These are phyloP conservation scores for Teunomyces stri DNA, from an alignment of 805 yeast species.

Conservation along the genomic window DNA sequence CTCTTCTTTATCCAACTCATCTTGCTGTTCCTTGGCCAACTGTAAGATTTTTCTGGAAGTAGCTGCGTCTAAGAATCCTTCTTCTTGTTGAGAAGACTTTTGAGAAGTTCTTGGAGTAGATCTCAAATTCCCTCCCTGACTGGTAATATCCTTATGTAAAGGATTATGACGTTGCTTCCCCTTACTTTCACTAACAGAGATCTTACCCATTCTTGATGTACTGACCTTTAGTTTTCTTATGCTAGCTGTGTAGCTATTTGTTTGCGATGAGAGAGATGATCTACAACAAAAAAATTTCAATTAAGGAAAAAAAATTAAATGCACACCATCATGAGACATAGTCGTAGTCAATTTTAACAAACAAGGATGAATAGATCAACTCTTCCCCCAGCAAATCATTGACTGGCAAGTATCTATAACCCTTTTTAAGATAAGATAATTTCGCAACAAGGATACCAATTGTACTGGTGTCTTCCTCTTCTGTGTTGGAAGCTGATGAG, in stretches of 20 bases:
- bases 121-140: conserved; percentile 70
- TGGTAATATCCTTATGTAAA: conserved; percentile 70
- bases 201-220: conserved; percentile 58
- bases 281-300: conserved; percentile 4
- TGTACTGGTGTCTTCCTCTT: conserved; percentile 18
- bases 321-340: not conserved
- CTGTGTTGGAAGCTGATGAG: conserved; percentile 6
- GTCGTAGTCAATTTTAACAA: conserved; percentile 31
- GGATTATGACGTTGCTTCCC: conserved; percentile 77
- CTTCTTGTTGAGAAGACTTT: conserved; percentile 27
- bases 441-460: conserved; percentile 63
- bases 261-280: conserved; percentile 6
- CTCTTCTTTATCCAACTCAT: conserved; percentile 72
- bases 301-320: conserved; percentile 3
- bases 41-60: conserved; percentile 82
- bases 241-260: not conserved
- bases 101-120: conserved; percentile 29
- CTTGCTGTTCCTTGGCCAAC: conserved; percentile 90
- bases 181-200: conserved; percentile 47
- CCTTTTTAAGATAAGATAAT: conserved; percentile 62
- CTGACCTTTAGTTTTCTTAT: not conserved
- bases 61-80: conserved; percentile 68
- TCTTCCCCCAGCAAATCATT: conserved; percentile 81
- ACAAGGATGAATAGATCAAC: conserved; percentile 49
- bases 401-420: conserved; percentile 80